Base-by-base conservation (phyloP, 2,329 filamentous ascomycete species). In the Domatiomyces catenatus region DNA sequence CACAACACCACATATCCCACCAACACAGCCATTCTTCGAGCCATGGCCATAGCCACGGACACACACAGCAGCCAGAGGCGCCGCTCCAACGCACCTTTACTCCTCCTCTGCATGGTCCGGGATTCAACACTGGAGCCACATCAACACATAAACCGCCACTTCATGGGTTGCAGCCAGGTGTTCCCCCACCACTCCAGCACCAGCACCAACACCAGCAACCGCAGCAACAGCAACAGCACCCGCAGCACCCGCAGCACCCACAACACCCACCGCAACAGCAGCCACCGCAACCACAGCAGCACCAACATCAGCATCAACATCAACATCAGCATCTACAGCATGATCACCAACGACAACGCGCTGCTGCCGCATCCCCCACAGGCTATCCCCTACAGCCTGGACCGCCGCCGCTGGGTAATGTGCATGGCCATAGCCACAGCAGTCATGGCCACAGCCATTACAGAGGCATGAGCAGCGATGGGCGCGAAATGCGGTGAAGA, bases 231-330 rank as follows among this genome's bases (percentile, higher is more conserved):
- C 49, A 44, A 52, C 50, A 42, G 42, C 48, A 44, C 10, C 67
- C 65, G 32, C 58, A 59, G 42, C 54, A 49, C 15, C 32, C 48
- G 2, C 52, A 50, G 19, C 51, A 56, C 19, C 51, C 50, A 10
- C 48, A 50, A 20, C 51, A 47, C n/a, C 36, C 39, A 24, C 48
- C 46, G 19, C 48, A 48, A n/a, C 46, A 45, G 2, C 48, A 50
- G 26, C 44, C 15, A 19, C 48, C 36, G n/a, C 54, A 45, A 15
- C 52, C 50, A 10, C 52, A 47, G 17, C 48, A 50, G n/a, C 51
- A 47, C 18, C 46, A 54, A 15, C 53, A 49, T n/a, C 51, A 55
- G 10, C 54, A 47, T 39, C 46, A 5, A 15, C 47, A 52, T 8
- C 53, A 56, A 10, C 53, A 57, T n/a, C 52, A 48, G 20, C 50